Conservation (phyloP, 2,329 filamentous ascomycete species). For the Colletotrichum sidae region DNA sequence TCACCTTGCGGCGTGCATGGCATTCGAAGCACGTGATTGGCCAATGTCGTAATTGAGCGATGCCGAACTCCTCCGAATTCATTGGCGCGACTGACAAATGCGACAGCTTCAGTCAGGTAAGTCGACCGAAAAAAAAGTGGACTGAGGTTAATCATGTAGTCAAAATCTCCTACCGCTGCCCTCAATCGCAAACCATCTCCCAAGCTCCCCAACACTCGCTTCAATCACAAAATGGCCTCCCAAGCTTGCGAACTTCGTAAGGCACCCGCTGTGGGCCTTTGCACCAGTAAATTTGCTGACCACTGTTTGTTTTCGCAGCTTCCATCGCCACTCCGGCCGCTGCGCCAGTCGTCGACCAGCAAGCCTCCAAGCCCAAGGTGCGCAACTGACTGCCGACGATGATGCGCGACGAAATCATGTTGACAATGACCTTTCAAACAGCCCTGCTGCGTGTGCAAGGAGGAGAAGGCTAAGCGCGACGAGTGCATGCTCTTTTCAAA, state of each 20-base stretch:
- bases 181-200: conserved; percentile 10
- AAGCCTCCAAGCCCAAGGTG: conserved; percentile 58
- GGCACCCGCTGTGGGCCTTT: conserved; percentile 13
- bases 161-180: conserved; percentile 1
- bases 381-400: conserved; percentile 20
- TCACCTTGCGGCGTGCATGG: background rate
- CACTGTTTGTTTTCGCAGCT: conserved; percentile 13
- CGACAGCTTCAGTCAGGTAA: conserved; percentile 32
- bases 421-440: conserved; percentile 49
- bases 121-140: conserved; percentile 36
- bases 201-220: conserved; percentile 21
- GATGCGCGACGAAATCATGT: background rate
- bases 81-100: conserved; percentile 36
- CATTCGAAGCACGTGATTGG: conserved; percentile 20
- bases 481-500: conserved; percentile 99
- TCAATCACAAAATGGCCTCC: conserved; percentile 43
- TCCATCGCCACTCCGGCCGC: conserved; percentile 45
- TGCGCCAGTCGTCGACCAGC: conserved; percentile 45
- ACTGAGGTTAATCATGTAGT: conserved; percentile 13
- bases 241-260: conserved; percentile 45
- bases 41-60: conserved; percentile 30
- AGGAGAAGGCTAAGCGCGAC: conserved; percentile 91
- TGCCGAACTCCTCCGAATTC: conserved; percentile 15
- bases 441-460: conserved; percentile 98
- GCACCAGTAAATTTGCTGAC: conserved; percentile 16